Evolutionary conservation across 148 eudicot species (phyloP).

Genomic region (Rhododendron mucronatum): DNA sequence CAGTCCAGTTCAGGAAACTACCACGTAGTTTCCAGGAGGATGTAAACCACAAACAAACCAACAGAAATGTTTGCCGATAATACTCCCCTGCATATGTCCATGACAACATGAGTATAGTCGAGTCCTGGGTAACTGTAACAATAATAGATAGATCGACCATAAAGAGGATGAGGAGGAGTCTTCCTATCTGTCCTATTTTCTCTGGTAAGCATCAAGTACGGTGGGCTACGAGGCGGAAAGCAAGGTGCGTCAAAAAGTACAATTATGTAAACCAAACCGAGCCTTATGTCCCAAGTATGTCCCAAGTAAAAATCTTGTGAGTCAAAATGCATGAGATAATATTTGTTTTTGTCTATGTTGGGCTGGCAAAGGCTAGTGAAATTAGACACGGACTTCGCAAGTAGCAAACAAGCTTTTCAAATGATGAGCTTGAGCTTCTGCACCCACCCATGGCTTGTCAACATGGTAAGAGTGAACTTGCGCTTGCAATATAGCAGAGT

Average conservation of each 20-base stretch:
- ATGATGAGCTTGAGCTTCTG: too few relatives aligned
- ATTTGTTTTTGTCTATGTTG: too few relatives aligned
- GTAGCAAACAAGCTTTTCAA: too few relatives aligned
- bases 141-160: neutral
- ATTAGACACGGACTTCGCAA: too few relatives aligned
- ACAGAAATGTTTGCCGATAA: neutral
- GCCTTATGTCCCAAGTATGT: too few relatives aligned
- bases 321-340: too few relatives aligned
- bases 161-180: neutral
- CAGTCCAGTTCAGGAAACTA: constrained; percentile 1
- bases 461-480: too few relatives aligned
- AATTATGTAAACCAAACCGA: too few relatives aligned
- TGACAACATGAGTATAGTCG: neutral
- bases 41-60: neutral
- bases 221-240: neutral
- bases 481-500: too few relatives aligned
- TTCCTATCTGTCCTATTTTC: neutral
- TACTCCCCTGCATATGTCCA: neutral
- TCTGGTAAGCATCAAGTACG: neutral
- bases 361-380: too few relatives aligned
- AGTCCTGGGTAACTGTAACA: neutral
- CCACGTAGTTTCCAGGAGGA: constrained; percentile 9
- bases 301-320: too few relatives aligned
- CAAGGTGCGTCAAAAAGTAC: neutral
- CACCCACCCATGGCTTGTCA: too few relatives aligned